Evolutionary conservation across 805 yeast genomes (phyloP).

Genomic region (Yueomyces sinensis): DNA sequence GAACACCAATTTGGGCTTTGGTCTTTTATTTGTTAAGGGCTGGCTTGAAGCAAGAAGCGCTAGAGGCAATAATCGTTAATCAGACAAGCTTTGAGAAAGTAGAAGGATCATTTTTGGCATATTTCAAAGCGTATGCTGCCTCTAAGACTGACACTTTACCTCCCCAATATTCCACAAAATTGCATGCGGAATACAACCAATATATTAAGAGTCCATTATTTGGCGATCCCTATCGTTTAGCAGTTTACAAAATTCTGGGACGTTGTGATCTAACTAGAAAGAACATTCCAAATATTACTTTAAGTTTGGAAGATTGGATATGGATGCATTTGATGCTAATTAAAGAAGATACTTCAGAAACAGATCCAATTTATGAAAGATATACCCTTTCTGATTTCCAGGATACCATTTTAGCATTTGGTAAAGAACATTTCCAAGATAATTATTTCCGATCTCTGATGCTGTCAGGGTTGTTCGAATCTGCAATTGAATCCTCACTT

Average conservation of each 20-base stretch:
- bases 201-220: constrained; percentile 54
- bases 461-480: constrained; percentile 69
- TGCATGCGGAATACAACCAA: constrained; percentile 73
- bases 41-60: constrained; percentile 70
- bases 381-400: constrained; percentile 69
- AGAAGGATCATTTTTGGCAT: constrained; percentile 73
- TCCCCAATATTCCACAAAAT: constrained; percentile 50
- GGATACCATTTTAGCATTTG: constrained; percentile 55
- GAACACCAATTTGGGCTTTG: constrained; percentile 89
- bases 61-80: constrained; percentile 50
- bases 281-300: constrained; percentile 51
- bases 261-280: constrained; percentile 66
- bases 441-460: constrained; percentile 62
- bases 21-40: constrained; percentile 75
- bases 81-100: constrained; percentile 67
- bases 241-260: constrained; percentile 86
- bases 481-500: constrained; percentile 48
- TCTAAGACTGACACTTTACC: constrained; percentile 44
- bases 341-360: constrained; percentile 41
- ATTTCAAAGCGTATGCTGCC: constrained; percentile 56
- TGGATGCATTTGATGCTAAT: constrained; percentile 83
- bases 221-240: constrained; percentile 81
- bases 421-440: constrained; percentile 59
- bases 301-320: constrained; percentile 89
- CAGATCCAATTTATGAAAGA: constrained; percentile 49